Percentiles rank a stretch among this genome's conserved stretches.
These are phyloP conservation scores for Leptographium radiaticola DNA, from an alignment of 2,329 filamentous ascomycete genomes.

Conservation along the genomic window DNA sequence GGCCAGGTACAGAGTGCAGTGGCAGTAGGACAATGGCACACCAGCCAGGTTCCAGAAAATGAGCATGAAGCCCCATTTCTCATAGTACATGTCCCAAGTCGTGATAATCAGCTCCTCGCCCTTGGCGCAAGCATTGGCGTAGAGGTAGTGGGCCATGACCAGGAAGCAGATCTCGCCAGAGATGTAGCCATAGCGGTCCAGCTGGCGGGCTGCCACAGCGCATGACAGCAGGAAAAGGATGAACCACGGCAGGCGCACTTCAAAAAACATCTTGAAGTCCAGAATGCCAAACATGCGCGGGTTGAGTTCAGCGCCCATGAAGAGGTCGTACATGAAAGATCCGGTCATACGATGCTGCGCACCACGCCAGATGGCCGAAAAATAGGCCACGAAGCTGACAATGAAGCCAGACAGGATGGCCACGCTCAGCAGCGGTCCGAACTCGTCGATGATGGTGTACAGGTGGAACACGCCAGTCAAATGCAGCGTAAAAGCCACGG, in stretches of 20 bases:
- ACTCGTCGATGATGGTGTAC: constrained; percentile 88
- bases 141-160: constrained; percentile 67
- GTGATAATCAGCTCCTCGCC: constrained; percentile 71
- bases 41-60: constrained; percentile 83
- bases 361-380: constrained; percentile 69
- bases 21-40: constrained; percentile 70
- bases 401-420: constrained; percentile 84
- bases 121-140: constrained; percentile 72
- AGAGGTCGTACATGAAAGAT: constrained; percentile 71
- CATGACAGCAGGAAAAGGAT: constrained; percentile 61
- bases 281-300: constrained; percentile 73
- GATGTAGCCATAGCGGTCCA: constrained; percentile 65
- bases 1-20: constrained; percentile 70
- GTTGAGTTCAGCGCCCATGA: constrained; percentile 82
- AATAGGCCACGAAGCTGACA: constrained; percentile 72
- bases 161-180: constrained; percentile 62
- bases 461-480: constrained; percentile 75
- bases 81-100: constrained; percentile 82
- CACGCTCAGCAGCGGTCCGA: constrained; percentile 83
- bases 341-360: constrained; percentile 88
- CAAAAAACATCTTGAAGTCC: constrained; percentile 90
- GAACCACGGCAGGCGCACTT: constrained; percentile 78
- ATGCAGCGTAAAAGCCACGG: constrained; percentile 58
- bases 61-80: constrained; percentile 83
- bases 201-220: constrained; percentile 59